Conservation (phyloP, 1,139 yeast genomes). For the Hemisphaericaspora xylanilytica region DNA sequence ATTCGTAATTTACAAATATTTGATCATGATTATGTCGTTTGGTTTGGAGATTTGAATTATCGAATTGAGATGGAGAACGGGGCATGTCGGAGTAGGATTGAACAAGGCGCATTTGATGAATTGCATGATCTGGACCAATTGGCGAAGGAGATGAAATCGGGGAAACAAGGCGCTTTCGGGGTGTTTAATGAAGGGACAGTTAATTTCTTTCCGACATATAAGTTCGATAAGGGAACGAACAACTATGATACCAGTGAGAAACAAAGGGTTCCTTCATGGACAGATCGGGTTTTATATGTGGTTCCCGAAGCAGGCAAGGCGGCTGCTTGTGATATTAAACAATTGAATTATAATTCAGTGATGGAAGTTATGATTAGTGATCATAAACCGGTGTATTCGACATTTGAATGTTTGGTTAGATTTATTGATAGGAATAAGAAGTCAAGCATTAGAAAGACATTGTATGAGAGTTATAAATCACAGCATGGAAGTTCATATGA, state of each 20-base stretch:
- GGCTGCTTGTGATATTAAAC: constrained; percentile 29
- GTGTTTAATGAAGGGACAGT: constrained; percentile 74
- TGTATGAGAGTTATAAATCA: constrained; percentile 32
- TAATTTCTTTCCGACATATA: constrained; percentile 3
- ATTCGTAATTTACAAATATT: constrained; percentile 65
- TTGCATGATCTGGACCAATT: constrained; percentile 77
- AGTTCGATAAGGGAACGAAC: constrained; percentile 80
- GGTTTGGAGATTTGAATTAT: constrained; percentile 93
- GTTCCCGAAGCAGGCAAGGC: constrained; percentile 12
- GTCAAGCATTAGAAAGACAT: constrained; percentile 26
- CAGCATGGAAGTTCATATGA: constrained; percentile 24
- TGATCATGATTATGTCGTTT: constrained; percentile 81
- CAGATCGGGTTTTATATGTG: constrained; percentile 74
- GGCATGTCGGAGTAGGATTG: constrained; percentile 57
- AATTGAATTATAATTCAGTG: constrained; percentile 58
- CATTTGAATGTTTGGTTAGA: constrained; percentile 62
- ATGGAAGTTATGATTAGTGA: constrained; percentile 68
- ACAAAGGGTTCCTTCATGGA: constrained; percentile 94
- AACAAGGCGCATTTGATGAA: constrained; percentile 48
- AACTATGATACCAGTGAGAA: constrained; percentile 88
- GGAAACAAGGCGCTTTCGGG: constrained; percentile 58
- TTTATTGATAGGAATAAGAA: constrained; percentile 51
- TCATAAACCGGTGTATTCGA: constrained; percentile 87
- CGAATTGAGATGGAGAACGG: constrained; percentile 71
- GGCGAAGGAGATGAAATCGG: constrained; percentile 63